Percentiles rank a stretch among this genome's conserved stretches.
These are phyloP conservation scores for Neurospora sp. DNA, from an alignment of 495 filamentous ascomycete species.

Conservation along the genomic window DNA sequence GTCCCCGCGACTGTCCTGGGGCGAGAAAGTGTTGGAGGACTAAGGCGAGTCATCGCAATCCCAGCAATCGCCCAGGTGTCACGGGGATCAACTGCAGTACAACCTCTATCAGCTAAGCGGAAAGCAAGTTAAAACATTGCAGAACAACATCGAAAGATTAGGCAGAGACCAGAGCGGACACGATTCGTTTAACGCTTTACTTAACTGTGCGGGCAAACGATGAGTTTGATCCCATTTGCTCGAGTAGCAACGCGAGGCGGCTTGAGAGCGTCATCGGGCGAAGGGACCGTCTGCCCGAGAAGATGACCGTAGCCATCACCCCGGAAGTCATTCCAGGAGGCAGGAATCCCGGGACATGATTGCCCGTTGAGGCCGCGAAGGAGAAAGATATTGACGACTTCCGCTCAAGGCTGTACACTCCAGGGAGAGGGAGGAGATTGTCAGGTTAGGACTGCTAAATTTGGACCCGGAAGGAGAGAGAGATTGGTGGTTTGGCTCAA, in stretches of 20 bases:
- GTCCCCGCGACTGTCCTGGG: conserved; percentile 49
- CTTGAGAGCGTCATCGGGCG: not conserved
- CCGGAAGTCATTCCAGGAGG: not conserved
- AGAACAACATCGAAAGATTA: not conserved
- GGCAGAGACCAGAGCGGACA: no score
- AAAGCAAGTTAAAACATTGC: not conserved
- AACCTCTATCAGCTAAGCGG: not conserved
- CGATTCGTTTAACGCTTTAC: no score
- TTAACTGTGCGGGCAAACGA: not conserved
- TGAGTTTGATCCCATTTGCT: not conserved
- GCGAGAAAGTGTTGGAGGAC: not conserved
- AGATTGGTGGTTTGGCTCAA: no score
- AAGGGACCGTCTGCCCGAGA: not conserved
- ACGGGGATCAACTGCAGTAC: not conserved
- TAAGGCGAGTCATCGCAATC: not conserved
- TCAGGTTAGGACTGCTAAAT: no score
- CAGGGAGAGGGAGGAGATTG: no score
- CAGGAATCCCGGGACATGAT: not conserved
- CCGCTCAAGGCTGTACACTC: not conserved
- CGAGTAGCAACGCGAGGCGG: not conserved
- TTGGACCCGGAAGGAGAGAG: no score
- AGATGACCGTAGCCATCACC: not conserved
- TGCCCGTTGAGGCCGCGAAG: not conserved
- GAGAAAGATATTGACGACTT: not conserved
- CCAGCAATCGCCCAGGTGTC: not conserved